A percentile compares a stretch with the other conserved stretches of the same genome.
Evolutionary conservation across 768 basidiomycete species (phyloP).

Genomic region (Lactifluus volemus): DNA sequence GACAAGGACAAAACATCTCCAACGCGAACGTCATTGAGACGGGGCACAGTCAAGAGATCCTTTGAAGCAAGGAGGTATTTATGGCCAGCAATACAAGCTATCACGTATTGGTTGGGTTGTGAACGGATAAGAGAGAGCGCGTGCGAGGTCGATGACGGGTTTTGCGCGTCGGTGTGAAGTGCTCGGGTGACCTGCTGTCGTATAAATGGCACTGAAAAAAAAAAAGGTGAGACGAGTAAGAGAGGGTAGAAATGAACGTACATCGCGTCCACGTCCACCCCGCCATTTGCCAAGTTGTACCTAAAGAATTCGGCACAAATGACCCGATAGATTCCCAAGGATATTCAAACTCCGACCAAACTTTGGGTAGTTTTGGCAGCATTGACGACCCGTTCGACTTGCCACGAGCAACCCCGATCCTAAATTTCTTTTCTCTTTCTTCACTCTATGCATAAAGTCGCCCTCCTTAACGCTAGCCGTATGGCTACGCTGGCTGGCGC

Average conservation of each 20-base stretch:
- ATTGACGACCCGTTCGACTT: slow-evolving; percentile 26
- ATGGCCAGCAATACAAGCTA: slow-evolving; percentile 79
- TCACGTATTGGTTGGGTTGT: slow-evolving; percentile 87
- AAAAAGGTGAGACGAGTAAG: neutral
- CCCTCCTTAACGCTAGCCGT: slow-evolving; percentile 77
- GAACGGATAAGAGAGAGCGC: slow-evolving; percentile 80
- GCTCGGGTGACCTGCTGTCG: slow-evolving; percentile 23
- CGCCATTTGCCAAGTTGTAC: neutral
- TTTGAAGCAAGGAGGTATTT: slow-evolving; percentile 85
- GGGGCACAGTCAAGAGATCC: slow-evolving; percentile 91
- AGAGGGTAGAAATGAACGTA: neutral
- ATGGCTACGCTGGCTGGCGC: slow-evolving; percentile 62
- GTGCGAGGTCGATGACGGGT: slow-evolving; percentile 30
- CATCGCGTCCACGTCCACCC: slow-evolving; percentile 8
- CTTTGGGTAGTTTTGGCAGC: slow-evolving; percentile 21
- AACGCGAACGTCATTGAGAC: slow-evolving; percentile 74
- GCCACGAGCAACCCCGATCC: slow-evolving; percentile 31
- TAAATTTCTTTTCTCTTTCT: slow-evolving; percentile 26
- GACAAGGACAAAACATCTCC: slow-evolving; percentile 80
- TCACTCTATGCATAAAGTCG: slow-evolving; percentile 70
- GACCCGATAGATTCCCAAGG: slow-evolving; percentile 5
- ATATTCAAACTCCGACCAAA: slow-evolving; percentile 17
- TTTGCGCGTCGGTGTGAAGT: slow-evolving; percentile 27
- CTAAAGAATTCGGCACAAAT: neutral
- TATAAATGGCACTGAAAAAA: neutral